Evolutionary conservation across 306 rosid species (phyloP).

Genomic region (Sicyos edulis): DNA sequence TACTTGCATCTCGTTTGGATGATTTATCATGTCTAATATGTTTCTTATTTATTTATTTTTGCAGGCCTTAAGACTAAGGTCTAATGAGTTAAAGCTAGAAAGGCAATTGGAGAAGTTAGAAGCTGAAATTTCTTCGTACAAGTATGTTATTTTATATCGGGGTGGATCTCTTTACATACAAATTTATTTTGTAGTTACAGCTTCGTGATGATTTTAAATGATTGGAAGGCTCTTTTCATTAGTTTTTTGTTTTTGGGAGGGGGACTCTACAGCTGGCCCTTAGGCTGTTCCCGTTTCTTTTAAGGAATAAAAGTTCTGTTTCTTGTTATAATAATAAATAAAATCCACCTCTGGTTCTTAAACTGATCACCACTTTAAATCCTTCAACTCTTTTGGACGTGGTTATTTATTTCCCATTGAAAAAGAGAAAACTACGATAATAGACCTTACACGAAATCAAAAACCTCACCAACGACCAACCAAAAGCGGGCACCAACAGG

Average conservation of each 20-base stretch:
- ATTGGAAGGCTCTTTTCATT: too few relatives aligned
- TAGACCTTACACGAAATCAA: not conserved
- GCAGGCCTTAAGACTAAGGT: conserved; percentile 79
- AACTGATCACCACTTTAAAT: conserved; percentile 7
- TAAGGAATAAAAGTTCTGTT: too few relatives aligned
- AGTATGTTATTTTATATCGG: conserved; percentile 37
- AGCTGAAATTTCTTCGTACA: conserved; percentile 72
- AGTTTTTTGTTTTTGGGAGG: too few relatives aligned
- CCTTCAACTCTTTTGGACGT: not conserved
- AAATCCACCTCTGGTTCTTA: conserved; percentile 7
- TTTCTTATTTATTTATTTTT: conserved; percentile 25
- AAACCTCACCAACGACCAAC: not conserved
- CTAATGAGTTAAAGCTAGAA: conserved; percentile 85
- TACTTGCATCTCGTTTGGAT: conserved; percentile 39
- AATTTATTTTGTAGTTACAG: too few relatives aligned
- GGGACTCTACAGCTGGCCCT: too few relatives aligned
- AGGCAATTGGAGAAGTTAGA: conserved; percentile 77
- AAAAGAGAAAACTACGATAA: not conserved
- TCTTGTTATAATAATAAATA: not conserved
- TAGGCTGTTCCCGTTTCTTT: too few relatives aligned
- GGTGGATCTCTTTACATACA: too few relatives aligned
- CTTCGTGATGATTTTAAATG: too few relatives aligned
- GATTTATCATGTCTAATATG: not conserved
- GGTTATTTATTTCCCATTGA: not conserved
- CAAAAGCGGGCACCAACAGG: not conserved